A percentile compares a stretch with the other conserved stretches of the same genome.
Conservation (phyloP, 2,329 filamentous ascomycete genomes). For the Alternaria sp. region DNA sequence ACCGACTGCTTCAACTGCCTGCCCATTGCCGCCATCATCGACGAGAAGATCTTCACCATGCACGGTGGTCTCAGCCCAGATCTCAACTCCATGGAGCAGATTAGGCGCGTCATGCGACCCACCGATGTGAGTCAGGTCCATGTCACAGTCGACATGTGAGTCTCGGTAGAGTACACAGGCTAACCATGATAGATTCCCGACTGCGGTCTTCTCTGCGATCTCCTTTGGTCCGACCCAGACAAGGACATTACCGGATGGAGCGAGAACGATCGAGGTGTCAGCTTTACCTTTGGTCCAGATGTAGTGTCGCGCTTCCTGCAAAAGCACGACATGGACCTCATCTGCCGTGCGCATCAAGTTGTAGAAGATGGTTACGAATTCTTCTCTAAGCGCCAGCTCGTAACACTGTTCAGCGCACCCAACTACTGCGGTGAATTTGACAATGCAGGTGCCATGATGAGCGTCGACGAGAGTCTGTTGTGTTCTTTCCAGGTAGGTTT, state of each 20-base stretch:
- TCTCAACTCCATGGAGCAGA: constrained; percentile 99
- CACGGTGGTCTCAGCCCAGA: constrained; percentile 97
- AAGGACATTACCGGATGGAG: constrained; percentile 99
- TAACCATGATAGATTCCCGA: constrained; percentile 84
- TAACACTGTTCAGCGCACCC: constrained; percentile 96
- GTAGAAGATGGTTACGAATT: constrained; percentile 99
- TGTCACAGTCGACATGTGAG: constrained; percentile 16
- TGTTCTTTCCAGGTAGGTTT: constrained; percentile 93
- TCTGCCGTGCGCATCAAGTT: constrained; percentile 97
- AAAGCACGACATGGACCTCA: constrained; percentile 99
- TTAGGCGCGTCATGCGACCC: constrained; percentile 96
- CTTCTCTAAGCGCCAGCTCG: constrained; percentile 97
- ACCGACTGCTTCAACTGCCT: constrained; percentile 99
- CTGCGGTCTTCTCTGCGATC: constrained; percentile 95
- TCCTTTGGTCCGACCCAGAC: constrained; percentile 98
- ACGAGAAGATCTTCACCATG: constrained; percentile 99
- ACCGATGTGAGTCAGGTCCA: constrained; percentile 82
- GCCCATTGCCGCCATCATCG: constrained; percentile 97
- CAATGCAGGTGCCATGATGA: constrained; percentile 99
- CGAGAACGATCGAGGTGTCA: constrained; percentile 98
- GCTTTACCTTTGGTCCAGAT: constrained; percentile 97
- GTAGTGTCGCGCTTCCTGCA: constrained; percentile 97
- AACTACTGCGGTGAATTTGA: constrained; percentile 99
- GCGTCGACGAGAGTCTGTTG: constrained; percentile 95
- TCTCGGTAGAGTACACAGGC: constrained; percentile 41